Evolutionary conservation across 768 basidiomycete genomes (phyloP), one percentile per base, ranked within the genome.

Genomic region (Mrakia frigida): DNA sequence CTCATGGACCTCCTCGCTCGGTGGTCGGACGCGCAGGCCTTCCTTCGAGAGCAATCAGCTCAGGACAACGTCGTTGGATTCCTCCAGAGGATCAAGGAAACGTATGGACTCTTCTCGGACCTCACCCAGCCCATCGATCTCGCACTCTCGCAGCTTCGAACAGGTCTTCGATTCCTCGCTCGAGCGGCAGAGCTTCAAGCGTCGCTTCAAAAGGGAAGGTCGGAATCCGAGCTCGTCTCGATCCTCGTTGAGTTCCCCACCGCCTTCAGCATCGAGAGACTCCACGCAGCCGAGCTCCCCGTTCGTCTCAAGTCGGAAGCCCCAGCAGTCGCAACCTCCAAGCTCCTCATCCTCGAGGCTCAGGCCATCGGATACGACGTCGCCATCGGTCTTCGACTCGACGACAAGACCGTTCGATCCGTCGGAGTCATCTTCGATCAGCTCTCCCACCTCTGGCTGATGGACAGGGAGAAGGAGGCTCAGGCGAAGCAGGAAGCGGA

Each of bases 51-150:
- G 83, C 84, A 86, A 61, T 89, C 92, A 56, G 81, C 92, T 37
- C 94, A 97, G 81, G 88, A 90, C 60, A 91, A 93, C 4, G 87
- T 95, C 65, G 84, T 87, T 1, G 90, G 91, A 10, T 95, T 98
- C 81, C 84, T 86, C 52, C 91, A 89, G 69, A 88, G 96, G 14
- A 83, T 97, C 74, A 86, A 77, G 33, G 74, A 77, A 2, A 87
- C 87, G 33, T 97, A 96, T 82, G 81, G 85, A 0, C 89, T 91
- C 46, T 90, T 90, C 79, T 82, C 83, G 37, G 96, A 98, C 83
- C 86, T 98, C 74, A 87, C 85, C 60, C 81, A 84, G 50, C 89
- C 92, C 0, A 84, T 98, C 28, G 87, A 87, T 75, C 84, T 90
- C 46, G 89, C 90, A 1, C 84, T 93, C 23, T 86, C 87, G 6